Percentiles rank a stretch among this genome's conserved stretches.
These are phyloP conservation scores for Talaromyces islandicus DNA, from an alignment of 2,329 filamentous ascomycete genomes.

Conservation along the genomic window DNA sequence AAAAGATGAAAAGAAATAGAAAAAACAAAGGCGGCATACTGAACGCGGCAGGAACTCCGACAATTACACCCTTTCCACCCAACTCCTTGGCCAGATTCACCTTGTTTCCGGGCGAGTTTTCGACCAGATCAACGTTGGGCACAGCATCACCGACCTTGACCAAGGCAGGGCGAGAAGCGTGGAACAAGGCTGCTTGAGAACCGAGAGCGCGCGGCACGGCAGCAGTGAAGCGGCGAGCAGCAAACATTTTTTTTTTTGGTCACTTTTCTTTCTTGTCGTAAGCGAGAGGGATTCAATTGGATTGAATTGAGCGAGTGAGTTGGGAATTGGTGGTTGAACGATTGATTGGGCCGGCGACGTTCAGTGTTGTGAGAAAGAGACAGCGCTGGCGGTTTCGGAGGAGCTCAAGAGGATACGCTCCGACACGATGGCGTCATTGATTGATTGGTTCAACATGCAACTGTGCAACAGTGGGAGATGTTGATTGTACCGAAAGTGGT, in stretches of 20 bases:
- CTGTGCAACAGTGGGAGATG: too few relatives aligned
- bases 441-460: not conserved
- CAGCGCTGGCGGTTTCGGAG: not conserved
- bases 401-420: not conserved
- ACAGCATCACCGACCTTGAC: conserved; percentile 76
- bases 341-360: not conserved
- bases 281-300: not conserved
- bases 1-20: not conserved
- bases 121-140: conserved; percentile 70
- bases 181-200: conserved; percentile 30
- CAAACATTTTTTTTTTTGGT: conserved; percentile 26
- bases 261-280: not conserved
- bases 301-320: not conserved
- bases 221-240: conserved; percentile 29
- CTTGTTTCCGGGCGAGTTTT: conserved; percentile 86
- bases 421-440: not conserved
- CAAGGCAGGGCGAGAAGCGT: conserved; percentile 33
- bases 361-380: not conserved
- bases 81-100: conserved; percentile 80
- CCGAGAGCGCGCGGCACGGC: conserved; percentile 23
- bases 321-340: not conserved
- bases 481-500: too few relatives aligned
- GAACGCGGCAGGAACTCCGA: conserved; percentile 80
- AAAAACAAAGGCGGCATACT: conserved; percentile 34
- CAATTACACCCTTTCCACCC: conserved; percentile 68